Percentiles rank a stretch among this genome's conserved stretches.
phyloP scores from a whole-genome alignment of 2,329 filamentous ascomycete species.

The Raffaelea arxii region DNA sequence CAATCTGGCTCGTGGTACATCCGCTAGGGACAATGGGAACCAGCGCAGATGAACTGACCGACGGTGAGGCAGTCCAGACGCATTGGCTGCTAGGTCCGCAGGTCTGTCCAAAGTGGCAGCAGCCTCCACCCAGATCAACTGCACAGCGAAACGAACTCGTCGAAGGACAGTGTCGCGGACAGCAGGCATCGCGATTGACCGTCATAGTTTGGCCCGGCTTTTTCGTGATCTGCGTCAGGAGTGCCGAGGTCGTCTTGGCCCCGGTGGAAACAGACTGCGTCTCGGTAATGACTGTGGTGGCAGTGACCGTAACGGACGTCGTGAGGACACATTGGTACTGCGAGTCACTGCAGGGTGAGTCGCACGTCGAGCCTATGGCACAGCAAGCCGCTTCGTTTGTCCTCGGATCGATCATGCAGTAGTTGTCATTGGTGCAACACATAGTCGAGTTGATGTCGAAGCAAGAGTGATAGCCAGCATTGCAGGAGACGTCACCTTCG shows the following conservation, averaged over 20 bases:
- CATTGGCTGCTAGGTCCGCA: constrained; percentile 30
- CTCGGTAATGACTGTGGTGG: constrained; percentile 18
- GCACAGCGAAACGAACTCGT: constrained; percentile 36
- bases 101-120: constrained; percentile 35
- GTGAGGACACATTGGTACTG: constrained; percentile 19
- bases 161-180: constrained; percentile 28
- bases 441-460: constrained; percentile 17
- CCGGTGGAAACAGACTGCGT: neutral
- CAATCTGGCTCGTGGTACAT: constrained; percentile 34
- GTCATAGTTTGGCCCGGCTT: constrained; percentile 15
- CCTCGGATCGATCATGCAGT: constrained; percentile 21
- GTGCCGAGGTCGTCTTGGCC: constrained; percentile 1
- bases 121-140: constrained; percentile 32
- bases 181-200: constrained; percentile 24
- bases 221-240: constrained; percentile 4
- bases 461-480: no score
- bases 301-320: neutral
- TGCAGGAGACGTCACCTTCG: no score
- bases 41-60: constrained; percentile 3
- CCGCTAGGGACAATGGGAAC: constrained; percentile 27
- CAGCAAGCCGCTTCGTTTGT: constrained; percentile 19
- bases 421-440: constrained; percentile 18
- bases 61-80: constrained; percentile 15
- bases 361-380: constrained; percentile 19
- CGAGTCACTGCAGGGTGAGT: constrained; percentile 18